Conservation (phyloP, 1,284 basidiomycete genomes). For the Lignosus rhinocerotis region DNA sequence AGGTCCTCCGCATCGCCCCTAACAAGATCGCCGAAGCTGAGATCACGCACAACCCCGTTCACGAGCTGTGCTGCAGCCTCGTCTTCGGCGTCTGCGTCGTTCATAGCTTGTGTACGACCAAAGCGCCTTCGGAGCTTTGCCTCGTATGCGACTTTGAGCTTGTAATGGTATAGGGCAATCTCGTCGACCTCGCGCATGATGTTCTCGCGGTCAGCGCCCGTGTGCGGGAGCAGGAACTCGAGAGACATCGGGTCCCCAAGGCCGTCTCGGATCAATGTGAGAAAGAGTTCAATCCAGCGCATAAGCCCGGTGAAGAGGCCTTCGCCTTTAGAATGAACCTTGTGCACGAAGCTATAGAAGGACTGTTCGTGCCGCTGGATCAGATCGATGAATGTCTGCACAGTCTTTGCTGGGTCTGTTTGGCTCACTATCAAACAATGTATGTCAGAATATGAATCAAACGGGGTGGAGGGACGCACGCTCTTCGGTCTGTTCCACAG, state of each 20-base stretch:
- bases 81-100: constrained; percentile 66
- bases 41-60: constrained; percentile 74
- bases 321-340: constrained; percentile 97
- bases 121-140: constrained; percentile 84
- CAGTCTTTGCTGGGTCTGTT: constrained; percentile 83
- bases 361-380: constrained; percentile 93
- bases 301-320: constrained; percentile 93
- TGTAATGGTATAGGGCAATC: constrained; percentile 88
- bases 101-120: constrained; percentile 52
- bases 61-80: constrained; percentile 80
- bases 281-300: constrained; percentile 96
- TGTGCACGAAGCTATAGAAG: constrained; percentile 98
- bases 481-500: constrained; percentile 91
- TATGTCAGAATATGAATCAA: neutral
- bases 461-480: constrained; percentile 49
- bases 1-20: constrained; percentile 78
- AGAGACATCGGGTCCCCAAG: constrained; percentile 74
- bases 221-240: constrained; percentile 85
- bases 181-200: constrained; percentile 86
- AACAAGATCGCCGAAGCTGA: constrained; percentile 79
- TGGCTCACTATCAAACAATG: constrained; percentile 61
- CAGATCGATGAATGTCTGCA: constrained; percentile 93
- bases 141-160: constrained; percentile 88
- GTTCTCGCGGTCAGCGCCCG: constrained; percentile 69
- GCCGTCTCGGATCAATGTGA: constrained; percentile 91